Percentiles rank a stretch among this genome's conserved stretches.
Conservation (phyloP, 2,329 filamentous ascomycete species). For the Scolecobasidium constrictum region DNA sequence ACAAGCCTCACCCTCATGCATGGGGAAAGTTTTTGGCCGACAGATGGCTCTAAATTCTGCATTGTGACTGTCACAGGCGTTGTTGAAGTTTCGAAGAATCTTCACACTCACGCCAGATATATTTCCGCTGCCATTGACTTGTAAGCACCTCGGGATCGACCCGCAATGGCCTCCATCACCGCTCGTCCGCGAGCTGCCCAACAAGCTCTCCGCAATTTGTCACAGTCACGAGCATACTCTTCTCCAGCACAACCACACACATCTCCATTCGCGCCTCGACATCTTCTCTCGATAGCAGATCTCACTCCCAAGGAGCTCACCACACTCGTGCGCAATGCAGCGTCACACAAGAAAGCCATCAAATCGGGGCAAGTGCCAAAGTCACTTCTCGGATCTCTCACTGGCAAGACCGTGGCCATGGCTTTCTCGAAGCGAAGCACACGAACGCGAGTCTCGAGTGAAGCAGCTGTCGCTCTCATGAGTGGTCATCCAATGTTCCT, state of each 20-base stretch:
- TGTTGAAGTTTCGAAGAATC: too few species aligned
- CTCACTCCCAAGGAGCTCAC: constrained; percentile 70
- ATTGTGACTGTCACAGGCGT: too few species aligned
- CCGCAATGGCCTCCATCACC: too few species aligned
- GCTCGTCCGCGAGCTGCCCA: background rate
- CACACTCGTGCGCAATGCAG: constrained; percentile 72
- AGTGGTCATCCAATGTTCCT: constrained; percentile 95
- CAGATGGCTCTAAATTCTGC: too few species aligned
- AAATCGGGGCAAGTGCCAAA: constrained; percentile 56
- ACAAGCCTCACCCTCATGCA: too few species aligned
- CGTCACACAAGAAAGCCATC: constrained; percentile 62
- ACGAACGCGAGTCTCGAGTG: constrained; percentile 84
- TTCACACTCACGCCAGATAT: too few species aligned
- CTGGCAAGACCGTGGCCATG: constrained; percentile 78
- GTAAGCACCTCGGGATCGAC: too few species aligned
- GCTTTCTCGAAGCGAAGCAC: constrained; percentile 96
- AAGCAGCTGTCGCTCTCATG: constrained; percentile 78
- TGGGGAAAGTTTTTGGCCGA: too few species aligned
- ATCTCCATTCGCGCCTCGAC: constrained; percentile 48
- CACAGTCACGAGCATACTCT: constrained; percentile 3
- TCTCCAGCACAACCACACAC: constrained; percentile 11
- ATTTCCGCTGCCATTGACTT: too few species aligned
- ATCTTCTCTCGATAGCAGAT: constrained; percentile 86
- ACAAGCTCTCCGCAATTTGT: background rate
- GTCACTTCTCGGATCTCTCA: constrained; percentile 50